Conservation (phyloP, 352 stramenopile species). For the Globisporangium radiosum region DNA sequence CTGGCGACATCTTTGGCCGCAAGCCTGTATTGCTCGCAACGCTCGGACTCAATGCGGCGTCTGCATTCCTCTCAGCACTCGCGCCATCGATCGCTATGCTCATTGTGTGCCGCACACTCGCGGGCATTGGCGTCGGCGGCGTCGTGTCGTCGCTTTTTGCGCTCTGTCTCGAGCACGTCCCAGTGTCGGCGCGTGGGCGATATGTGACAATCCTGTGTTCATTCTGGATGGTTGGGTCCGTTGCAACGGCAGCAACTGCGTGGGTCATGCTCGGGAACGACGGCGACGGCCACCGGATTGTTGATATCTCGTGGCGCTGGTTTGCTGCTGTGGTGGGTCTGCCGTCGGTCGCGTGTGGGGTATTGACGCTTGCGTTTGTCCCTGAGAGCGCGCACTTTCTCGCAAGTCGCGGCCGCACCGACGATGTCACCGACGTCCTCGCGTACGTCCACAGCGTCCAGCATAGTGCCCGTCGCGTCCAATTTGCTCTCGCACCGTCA, state of each 20-base stretch:
- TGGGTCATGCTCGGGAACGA: constrained; percentile 84
- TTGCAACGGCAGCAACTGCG: constrained; percentile 70
- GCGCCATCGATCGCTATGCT: constrained; percentile 65
- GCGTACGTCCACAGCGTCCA: constrained; percentile 59
- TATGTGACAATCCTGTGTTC: constrained; percentile 86
- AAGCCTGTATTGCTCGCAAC: constrained; percentile 71
- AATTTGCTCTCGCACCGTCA: constrained; percentile 49
- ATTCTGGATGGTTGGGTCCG: constrained; percentile 89
- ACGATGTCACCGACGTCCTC: constrained; percentile 44
- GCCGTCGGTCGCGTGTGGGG: constrained; percentile 62
- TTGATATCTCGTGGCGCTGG: constrained; percentile 75
- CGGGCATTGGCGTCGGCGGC: constrained; percentile 72
- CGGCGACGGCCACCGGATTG: constrained; percentile 43
- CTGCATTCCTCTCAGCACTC: constrained; percentile 71
- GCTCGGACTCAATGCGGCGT: constrained; percentile 71
- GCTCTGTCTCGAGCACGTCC: constrained; percentile 82
- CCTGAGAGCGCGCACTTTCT: constrained; percentile 83
- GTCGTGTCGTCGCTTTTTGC: constrained; percentile 84
- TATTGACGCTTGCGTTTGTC: constrained; percentile 58
- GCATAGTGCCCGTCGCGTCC: constrained; percentile 34
- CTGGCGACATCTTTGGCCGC: constrained; percentile 78
- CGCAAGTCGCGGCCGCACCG: constrained; percentile 50
- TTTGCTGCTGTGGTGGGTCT: constrained; percentile 74
- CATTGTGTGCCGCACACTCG: constrained; percentile 66
- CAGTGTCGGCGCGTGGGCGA: constrained; percentile 50